Evolutionary conservation across 208 protist genomes (phyloP), one percentile per base, ranked within the genome.

Genomic region (Crithidia brevicula): DNA sequence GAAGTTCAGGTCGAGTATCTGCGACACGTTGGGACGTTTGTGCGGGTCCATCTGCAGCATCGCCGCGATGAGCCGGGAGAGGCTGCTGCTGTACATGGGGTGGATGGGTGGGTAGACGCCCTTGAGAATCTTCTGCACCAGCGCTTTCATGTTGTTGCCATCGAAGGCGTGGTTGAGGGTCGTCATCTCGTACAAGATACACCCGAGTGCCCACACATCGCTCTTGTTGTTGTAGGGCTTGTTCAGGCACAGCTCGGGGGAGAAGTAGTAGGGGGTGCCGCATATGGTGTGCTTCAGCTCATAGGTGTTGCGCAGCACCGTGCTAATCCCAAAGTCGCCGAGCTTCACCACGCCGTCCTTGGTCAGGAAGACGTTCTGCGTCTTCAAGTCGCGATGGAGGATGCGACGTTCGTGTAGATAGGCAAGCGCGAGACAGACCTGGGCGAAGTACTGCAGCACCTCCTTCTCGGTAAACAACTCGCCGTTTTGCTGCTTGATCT

Each of bases 201-300:
- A 94, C 15, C 92, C 92, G 10, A 97, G 82, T 1, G 93, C 91
- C 94, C 94, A 98, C 10, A 97, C 83, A 78, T 98, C 95, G 65
- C 87, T 93, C 81, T 97, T 97, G 71, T 92, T 92, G 76, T 98
- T 97, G 92, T 98, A 98, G 27, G 94, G 93, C 57, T 93, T 84
- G 77, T 95, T 97, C 20, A 96, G 72, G 73, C 93, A 98, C 54
- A 98, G 79, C 77, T 98, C 95, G 8, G 96, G 97, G 3, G 88
- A 96, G 75, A 98, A 95, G 76, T 98, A 98, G 76, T 98, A 98
- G 13, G 96, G 96, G 20, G 96, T 98, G 13, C 97, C 97, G 71
- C 97, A 96, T 25, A 98, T 85, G 1, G 96, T 98, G 27, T 88
- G 83, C 62, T 92, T 92, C 45, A 98, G 61, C 56, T 91, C 86